Base-by-base conservation (phyloP, 129 eudicot species). In the Rutidosis leptorrhynchoides region DNA sequence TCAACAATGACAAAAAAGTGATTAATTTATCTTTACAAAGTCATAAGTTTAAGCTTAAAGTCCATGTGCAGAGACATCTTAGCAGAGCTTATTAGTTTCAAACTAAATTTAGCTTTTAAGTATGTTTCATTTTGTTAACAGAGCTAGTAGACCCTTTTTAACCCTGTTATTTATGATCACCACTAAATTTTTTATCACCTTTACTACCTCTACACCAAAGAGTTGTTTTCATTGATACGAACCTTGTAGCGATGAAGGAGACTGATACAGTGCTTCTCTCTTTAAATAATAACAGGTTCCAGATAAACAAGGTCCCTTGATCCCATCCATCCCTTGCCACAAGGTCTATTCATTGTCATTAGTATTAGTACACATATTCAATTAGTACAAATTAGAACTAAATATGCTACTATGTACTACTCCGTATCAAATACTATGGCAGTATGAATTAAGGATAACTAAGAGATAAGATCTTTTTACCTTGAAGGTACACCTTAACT, bases 221-320 rank as follows among this genome's bases (percentile, higher is more conserved):
- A 2, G 2, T 32, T 32, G 40, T 32, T 32, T 32, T 32, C 40
- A 25, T n/a, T 16, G 24, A 7, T 17, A 43, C 69, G 27, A 45
- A 80, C 77, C 84, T 25, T 69, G 29, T 42, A 57, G 2, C 4
- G 46, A 52, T 0, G 70, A 32, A 65, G 56, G 24, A 7, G 19
- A 35, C 28, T 63, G 73, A 73, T 82, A 82, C 7, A 85, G 55
- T 4, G 83, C 71, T 59, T 79, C 71, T 65, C 83, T 79, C 43
- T 75, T 81, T 45, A 85, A 65, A 75, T 63, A 85, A 63, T 78
- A 72, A 62, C 82, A 60, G 26, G 87, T 75, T 53, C 87, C 87
- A 56, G 80, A 69, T 12, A 85, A 26, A 3, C 33, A n/a, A 21
- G 90, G 87, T 48, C 84, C 87, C 40, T 51, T 42, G 22, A 81